Conservation (phyloP, 2,329 filamentous ascomycete species). For the Alternaria rosae region DNA sequence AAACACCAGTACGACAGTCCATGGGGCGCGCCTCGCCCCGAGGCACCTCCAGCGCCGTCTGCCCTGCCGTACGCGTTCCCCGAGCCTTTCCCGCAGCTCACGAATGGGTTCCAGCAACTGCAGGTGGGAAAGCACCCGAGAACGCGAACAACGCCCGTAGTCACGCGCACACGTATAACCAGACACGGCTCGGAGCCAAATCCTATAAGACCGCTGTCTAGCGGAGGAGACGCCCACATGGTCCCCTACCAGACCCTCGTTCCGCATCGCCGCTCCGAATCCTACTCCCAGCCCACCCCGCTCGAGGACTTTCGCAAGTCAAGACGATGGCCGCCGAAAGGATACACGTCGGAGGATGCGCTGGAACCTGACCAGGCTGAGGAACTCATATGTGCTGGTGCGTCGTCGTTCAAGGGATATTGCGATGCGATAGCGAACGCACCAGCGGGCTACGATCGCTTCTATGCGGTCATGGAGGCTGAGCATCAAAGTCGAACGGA, state of each 20-base stretch:
- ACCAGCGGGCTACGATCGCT: conserved; percentile 47
- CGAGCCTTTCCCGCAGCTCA: conserved; percentile 33
- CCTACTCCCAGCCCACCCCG: conserved; percentile 47
- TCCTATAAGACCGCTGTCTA: conserved; percentile 41
- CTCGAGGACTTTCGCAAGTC: conserved; percentile 48
- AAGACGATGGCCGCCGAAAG: conserved; percentile 51
- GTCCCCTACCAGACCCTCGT: conserved; percentile 33
- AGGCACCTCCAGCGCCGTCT: conserved; percentile 31
- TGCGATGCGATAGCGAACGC: conserved; percentile 48
- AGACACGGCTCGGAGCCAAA: conserved; percentile 48
- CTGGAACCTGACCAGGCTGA: conserved; percentile 45
- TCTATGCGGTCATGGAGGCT: conserved; percentile 51
- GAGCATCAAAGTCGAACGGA: conserved; percentile 50
- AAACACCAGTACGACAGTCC: conserved; percentile 41
- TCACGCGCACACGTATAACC: conserved; percentile 43
- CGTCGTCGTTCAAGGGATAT: conserved; percentile 52
- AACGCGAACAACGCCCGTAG: conserved; percentile 45
- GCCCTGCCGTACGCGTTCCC: conserved; percentile 38
- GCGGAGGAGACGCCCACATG: conserved; percentile 40
- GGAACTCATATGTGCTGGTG: conserved; percentile 49
- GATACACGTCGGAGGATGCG: conserved; percentile 44
- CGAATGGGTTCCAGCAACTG: conserved; percentile 34
- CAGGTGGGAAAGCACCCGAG: conserved; percentile 37
- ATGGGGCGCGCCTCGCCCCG: conserved; percentile 34
- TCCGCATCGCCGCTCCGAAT: conserved; percentile 40